phyloP scores from a whole-genome alignment of 2,329 filamentous ascomycete species.

The Taxawa tesnikishii region DNA sequence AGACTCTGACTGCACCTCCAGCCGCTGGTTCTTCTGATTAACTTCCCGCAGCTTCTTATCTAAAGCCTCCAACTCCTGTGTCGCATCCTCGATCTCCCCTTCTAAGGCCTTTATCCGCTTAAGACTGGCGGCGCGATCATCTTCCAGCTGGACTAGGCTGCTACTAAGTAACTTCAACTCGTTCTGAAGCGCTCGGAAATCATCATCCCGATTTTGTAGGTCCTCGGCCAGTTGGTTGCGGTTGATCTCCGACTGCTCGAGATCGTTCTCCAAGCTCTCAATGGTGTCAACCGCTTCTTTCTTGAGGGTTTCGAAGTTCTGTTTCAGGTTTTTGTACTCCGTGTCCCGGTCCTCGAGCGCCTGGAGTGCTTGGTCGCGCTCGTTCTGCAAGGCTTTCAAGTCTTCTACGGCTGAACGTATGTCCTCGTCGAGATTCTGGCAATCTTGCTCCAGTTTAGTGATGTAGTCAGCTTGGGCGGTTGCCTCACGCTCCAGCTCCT shows the following conservation, averaged over 20 bases:
- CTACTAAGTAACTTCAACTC: conserved; percentile 92
- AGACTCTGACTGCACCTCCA: conserved; percentile 85
- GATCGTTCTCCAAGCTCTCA: conserved; percentile 29
- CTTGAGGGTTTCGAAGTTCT: conserved; percentile 37
- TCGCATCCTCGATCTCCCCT: conserved; percentile 68
- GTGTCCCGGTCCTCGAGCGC: conserved; percentile 54
- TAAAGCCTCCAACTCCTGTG: conserved; percentile 73
- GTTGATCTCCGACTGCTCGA: conserved; percentile 56
- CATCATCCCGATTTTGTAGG: conserved; percentile 65
- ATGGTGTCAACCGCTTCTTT: conserved; percentile 48
- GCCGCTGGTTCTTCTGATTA: conserved; percentile 74
- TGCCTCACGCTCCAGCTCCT: conserved; percentile 73
- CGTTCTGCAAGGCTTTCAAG: conserved; percentile 62
- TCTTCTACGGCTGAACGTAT: conserved; percentile 70
- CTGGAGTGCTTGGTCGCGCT: conserved; percentile 75
- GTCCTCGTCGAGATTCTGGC: conserved; percentile 64
- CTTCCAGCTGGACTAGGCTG: conserved; percentile 73
- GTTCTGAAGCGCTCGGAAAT: conserved; percentile 79
- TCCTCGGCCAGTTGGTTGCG: conserved; percentile 59
- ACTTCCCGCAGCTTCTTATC: conserved; percentile 75
- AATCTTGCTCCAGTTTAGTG: conserved; percentile 56
- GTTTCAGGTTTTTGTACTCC: conserved; percentile 43
- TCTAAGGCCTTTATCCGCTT: conserved; percentile 73
- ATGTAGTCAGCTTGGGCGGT: conserved; percentile 71
- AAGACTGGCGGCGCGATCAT: conserved; percentile 71